phyloP scores from a whole-genome alignment of 768 basidiomycete genomes.

The Trametes coccinea region DNA sequence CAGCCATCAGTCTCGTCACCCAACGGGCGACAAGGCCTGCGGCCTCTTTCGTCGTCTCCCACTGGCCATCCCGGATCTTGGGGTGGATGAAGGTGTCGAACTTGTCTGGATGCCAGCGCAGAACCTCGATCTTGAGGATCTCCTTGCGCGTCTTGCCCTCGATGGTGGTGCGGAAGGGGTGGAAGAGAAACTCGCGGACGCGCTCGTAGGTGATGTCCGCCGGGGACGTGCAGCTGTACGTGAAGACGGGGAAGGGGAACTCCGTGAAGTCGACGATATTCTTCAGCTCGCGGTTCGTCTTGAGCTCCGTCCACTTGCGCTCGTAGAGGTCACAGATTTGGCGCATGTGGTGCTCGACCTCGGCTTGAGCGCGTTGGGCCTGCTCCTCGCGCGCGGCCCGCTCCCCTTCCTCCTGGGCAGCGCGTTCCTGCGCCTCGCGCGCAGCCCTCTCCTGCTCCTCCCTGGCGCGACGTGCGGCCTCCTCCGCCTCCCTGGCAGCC shows the following conservation, averaged over 20 bases:
- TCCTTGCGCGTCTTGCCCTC: conserved; percentile 38
- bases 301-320: conserved; percentile 18
- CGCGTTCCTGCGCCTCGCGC: background rate
- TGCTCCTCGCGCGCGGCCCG: background rate
- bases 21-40: conserved; percentile 9
- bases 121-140: conserved; percentile 43
- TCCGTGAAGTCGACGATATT: conserved; percentile 22
- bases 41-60: conserved; percentile 11
- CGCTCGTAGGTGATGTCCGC: conserved; percentile 38
- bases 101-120: conserved; percentile 60
- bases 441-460: conserved; percentile 1
- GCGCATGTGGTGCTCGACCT: background rate
- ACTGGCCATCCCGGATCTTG: background rate
- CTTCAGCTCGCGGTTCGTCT: conserved; percentile 7
- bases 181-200: conserved; percentile 43
- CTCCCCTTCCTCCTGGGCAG: conserved; percentile 1
- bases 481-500: background rate
- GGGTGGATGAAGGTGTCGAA: conserved; percentile 34
- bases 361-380: background rate
- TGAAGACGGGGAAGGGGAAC: conserved; percentile 48
- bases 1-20: conserved; percentile 6
- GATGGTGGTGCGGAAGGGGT: conserved; percentile 33
- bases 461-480: background rate
- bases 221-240: conserved; percentile 16
- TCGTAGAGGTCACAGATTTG: conserved; percentile 15